These are phyloP conservation scores for Shiraia sp. DNA, from an alignment of 2,329 filamentous ascomycete genomes.

Conservation along the genomic window DNA sequence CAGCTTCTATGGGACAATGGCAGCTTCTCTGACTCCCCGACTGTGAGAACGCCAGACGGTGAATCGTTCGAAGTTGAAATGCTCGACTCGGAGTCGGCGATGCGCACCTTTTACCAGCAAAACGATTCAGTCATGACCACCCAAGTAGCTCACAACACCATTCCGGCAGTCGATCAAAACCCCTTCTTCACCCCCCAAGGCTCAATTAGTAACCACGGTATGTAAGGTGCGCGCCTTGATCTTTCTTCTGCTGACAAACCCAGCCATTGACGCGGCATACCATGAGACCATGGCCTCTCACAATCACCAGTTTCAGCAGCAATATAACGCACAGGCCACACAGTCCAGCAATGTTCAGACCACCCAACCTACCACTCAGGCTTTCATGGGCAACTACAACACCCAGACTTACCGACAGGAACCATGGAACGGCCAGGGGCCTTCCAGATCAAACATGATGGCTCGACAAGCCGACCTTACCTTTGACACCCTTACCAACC, in stretches of 20 bases:
- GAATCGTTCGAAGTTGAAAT: constrained; percentile 39
- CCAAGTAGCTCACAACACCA: constrained; percentile 25
- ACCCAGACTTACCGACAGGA: constrained; percentile 30
- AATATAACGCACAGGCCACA: constrained; percentile 19
- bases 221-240: constrained; percentile 2
- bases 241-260: constrained; percentile 13
- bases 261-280: constrained; percentile 32
- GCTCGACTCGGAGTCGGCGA: constrained; percentile 30
- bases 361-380: constrained; percentile 21
- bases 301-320: constrained; percentile 24
- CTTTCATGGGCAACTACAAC: constrained; percentile 27
- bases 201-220: constrained; percentile 26
- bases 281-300: constrained; percentile 26
- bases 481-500: constrained; percentile 38
- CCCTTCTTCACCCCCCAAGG: constrained; percentile 29
- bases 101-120: constrained; percentile 33
- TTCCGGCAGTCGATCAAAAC: constrained; percentile 25
- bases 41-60: constrained; percentile 39
- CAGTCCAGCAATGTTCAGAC: constrained; percentile 20
- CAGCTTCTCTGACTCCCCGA: constrained; percentile 41
- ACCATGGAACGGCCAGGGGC: constrained; percentile 38
- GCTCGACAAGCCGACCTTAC: constrained; percentile 33
- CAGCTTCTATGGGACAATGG: constrained; percentile 38
- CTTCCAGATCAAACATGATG: constrained; percentile 28
- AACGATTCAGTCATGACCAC: constrained; percentile 28